Conservation (phyloP, 2,329 filamentous ascomycete genomes). For the Neoascochyta sp. region DNA sequence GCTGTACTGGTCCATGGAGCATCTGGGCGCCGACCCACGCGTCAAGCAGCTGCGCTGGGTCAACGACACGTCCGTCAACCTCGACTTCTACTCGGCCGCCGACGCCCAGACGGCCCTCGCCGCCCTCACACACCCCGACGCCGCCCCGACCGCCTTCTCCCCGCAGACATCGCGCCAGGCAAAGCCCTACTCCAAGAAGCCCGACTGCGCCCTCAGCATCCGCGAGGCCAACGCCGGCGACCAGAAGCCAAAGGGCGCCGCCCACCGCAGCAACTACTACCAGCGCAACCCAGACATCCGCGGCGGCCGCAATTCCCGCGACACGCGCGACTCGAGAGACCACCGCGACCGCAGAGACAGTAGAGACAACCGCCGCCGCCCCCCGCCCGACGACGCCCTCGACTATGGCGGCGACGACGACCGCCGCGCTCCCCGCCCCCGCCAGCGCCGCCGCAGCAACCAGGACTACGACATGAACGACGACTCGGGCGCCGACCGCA, state of each 20-base stretch:
- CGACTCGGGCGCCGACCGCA: conserved; percentile 5
- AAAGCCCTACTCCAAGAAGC: conserved; percentile 64
- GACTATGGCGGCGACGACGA: conserved; percentile 31
- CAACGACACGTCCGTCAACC: conserved; percentile 84
- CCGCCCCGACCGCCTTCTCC: conserved; percentile 42
- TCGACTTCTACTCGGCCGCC: conserved; percentile 64
- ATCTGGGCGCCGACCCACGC: conserved; percentile 58
- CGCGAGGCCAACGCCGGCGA: conserved; percentile 72
- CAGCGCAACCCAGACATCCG: conserved; percentile 83
- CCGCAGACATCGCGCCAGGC: conserved; percentile 61
- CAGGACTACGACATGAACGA: conserved; percentile 66
- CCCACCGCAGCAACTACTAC: conserved; percentile 83
- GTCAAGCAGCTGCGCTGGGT: conserved; percentile 76
- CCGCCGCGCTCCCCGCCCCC: too few relatives aligned
- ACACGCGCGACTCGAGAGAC: too few relatives aligned
- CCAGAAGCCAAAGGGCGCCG: conserved; percentile 74
- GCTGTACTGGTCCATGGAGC: conserved; percentile 66
- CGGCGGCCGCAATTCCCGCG: conserved; percentile 59
- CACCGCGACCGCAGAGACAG: too few relatives aligned
- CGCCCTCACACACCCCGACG: conserved; percentile 52
- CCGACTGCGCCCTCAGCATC: conserved; percentile 66
- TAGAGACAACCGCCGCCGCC: conserved; percentile 44
- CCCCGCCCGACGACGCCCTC: conserved; percentile 21
- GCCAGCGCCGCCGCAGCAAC: conserved; percentile 26
- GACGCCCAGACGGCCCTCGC: conserved; percentile 54